phyloP scores from a whole-genome alignment of 2,329 filamentous ascomycete species.

The Ophiostoma perfectum region DNA sequence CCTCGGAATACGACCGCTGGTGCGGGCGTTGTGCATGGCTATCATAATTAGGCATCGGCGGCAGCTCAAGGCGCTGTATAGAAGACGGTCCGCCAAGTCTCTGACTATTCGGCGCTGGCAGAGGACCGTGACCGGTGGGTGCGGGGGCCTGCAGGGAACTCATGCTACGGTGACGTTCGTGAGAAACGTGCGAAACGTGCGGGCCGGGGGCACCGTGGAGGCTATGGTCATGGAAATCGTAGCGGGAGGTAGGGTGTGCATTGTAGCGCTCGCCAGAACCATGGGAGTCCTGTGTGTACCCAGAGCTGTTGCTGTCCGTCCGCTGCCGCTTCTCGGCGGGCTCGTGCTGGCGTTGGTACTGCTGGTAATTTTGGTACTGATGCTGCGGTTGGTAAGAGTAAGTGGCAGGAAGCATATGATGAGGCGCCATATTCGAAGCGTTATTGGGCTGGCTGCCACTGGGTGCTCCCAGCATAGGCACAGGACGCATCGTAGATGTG shows the following conservation, averaged over 20 bases:
- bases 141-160: constrained; percentile 24
- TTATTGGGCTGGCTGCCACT: background rate
- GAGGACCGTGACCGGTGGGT: constrained; percentile 19
- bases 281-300: background rate
- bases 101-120: background rate
- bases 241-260: background rate
- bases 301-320: no score
- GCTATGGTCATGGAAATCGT: no score
- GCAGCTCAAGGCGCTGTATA: background rate
- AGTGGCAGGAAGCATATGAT: background rate
- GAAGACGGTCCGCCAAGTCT: background rate
- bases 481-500: background rate
- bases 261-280: background rate
- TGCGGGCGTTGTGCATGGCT: constrained; percentile 16
- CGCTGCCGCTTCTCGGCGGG: no score
- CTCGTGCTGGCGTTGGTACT: background rate
- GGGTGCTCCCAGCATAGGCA: background rate
- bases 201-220: no score
- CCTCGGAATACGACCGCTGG: constrained; percentile 27
- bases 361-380: background rate
- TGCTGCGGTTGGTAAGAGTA: background rate
- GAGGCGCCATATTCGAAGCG: background rate
- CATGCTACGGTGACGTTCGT: constrained; percentile 4
- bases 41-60: no score
- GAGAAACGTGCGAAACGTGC: background rate